Evolutionary conservation across 306 rosid species (phyloP).

Genomic region (Boehmeria nivea): DNA sequence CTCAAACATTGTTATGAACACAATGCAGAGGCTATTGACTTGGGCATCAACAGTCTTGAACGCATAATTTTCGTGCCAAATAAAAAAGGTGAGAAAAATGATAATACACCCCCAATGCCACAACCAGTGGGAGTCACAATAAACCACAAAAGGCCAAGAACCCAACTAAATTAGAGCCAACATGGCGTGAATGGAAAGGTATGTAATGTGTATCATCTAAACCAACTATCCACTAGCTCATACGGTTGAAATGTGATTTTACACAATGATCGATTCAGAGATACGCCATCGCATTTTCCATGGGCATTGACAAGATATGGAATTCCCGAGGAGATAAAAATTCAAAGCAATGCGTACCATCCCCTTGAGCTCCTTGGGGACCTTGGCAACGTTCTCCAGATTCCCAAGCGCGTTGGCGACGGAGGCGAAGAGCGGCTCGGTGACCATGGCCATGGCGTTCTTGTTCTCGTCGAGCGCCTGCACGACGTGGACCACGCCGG

Average conservation of each 20-base stretch:
- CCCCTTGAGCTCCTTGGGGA: slow-evolving; percentile 85
- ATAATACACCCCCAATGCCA: not conserved
- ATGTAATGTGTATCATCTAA: not conserved
- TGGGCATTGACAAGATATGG: not conserved
- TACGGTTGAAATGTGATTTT: not conserved
- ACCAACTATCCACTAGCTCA: not conserved
- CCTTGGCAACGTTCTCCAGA: slow-evolving; percentile 53
- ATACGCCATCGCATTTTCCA: not conserved
- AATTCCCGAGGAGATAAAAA: not conserved
- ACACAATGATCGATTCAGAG: too few relatives aligned
- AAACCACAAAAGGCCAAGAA: not conserved
- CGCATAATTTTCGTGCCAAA: not conserved
- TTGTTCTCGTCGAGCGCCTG: slow-evolving; percentile 94
- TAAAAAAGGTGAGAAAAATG: not conserved
- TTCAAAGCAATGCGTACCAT: slow-evolving; percentile 46
- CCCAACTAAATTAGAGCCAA: not conserved
- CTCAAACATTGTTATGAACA: not conserved
- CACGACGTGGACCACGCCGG: slow-evolving; percentile 90
- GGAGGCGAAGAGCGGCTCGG: slow-evolving; percentile 90
- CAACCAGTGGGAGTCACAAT: not conserved
- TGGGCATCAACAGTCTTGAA: not conserved
- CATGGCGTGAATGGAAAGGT: not conserved
- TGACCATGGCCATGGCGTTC: slow-evolving; percentile 97
- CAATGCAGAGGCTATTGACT: not conserved
- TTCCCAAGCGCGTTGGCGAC: slow-evolving; percentile 80